phyloP scores from a whole-genome alignment of 2,329 filamentous ascomycete genomes.

The Botryotinia globosa region DNA sequence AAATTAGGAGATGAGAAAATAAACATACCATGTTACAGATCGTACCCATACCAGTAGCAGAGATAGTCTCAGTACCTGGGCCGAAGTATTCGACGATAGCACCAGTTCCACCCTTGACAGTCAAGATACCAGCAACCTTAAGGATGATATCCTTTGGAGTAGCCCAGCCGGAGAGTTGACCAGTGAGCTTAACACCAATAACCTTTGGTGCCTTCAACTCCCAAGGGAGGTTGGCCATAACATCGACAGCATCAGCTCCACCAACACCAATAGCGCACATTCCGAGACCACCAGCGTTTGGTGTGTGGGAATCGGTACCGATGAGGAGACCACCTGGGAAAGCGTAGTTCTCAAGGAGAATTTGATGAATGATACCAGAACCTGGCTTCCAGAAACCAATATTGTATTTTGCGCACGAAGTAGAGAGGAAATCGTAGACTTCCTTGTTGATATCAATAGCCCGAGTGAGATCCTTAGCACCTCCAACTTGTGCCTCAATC shows the following conservation, averaged over 20 bases:
- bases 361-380: conserved; percentile 99
- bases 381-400: conserved; percentile 99
- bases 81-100: conserved; percentile 78
- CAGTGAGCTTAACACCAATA: conserved; percentile 94
- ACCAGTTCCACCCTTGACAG: conserved; percentile 96
- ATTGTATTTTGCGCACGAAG: conserved; percentile 97
- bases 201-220: conserved; percentile 97
- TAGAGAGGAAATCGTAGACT: conserved; percentile 95
- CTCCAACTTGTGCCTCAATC: conserved; percentile 95
- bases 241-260: conserved; percentile 97
- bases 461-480: conserved; percentile 86
- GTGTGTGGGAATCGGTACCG: conserved; percentile 96
- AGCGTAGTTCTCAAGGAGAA: conserved; percentile 96
- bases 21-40: conserved; percentile 61
- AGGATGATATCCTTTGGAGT: conserved; percentile 95
- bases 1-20: background rate
- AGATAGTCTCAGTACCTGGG: conserved; percentile 71
- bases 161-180: conserved; percentile 85
- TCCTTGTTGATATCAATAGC: conserved; percentile 97
- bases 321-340: conserved; percentile 98
- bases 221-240: conserved; percentile 96
- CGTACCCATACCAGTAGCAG: conserved; percentile 83
- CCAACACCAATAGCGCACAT: conserved; percentile 82
- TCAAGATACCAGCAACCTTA: conserved; percentile 94
- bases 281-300: conserved; percentile 93